Percentiles rank a stretch among this genome's conserved stretches.
phyloP scores from a whole-genome alignment of 768 basidiomycete species.

The Mycena alexandri region DNA sequence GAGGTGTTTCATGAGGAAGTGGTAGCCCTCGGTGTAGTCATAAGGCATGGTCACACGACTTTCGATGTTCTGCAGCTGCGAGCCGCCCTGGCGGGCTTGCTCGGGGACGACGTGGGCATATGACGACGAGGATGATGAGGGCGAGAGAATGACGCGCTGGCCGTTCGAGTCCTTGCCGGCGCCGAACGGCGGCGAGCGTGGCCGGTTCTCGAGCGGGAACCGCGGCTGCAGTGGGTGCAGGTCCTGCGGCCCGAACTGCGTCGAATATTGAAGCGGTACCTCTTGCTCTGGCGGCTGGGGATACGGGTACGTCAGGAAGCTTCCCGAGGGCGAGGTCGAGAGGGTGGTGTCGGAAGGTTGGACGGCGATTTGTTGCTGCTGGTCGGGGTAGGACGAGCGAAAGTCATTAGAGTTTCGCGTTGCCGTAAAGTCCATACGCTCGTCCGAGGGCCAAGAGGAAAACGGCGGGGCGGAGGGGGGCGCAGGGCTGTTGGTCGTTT shows the following conservation, averaged over 20 bases:
- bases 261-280: constrained; percentile 42
- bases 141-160: constrained; percentile 44
- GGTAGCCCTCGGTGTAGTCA: constrained; percentile 97
- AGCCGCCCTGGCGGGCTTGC: constrained; percentile 36
- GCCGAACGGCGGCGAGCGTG: constrained; percentile 54
- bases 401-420: constrained; percentile 29
- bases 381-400: constrained; percentile 39
- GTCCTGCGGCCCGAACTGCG: constrained; percentile 41
- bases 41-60: constrained; percentile 82
- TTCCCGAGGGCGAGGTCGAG: constrained; percentile 51
- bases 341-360: constrained; percentile 52
- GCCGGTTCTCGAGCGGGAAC: constrained; percentile 61
- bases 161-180: constrained; percentile 40
- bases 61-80: constrained; percentile 69
- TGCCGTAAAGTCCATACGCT: constrained; percentile 34
- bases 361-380: constrained; percentile 51
- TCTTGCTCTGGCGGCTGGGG: constrained; percentile 47
- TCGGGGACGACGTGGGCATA: constrained; percentile 13
- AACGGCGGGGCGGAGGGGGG: constrained; percentile 56
- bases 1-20: constrained; percentile 95
- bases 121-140: constrained; percentile 39
- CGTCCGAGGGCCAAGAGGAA: constrained; percentile 59
- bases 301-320: constrained; percentile 64
- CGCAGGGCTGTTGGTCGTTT: constrained; percentile 51
- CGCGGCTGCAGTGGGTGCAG: constrained; percentile 66